Conservation (phyloP, 805 yeast species). For the Metschnikowia lochheadii region DNA sequence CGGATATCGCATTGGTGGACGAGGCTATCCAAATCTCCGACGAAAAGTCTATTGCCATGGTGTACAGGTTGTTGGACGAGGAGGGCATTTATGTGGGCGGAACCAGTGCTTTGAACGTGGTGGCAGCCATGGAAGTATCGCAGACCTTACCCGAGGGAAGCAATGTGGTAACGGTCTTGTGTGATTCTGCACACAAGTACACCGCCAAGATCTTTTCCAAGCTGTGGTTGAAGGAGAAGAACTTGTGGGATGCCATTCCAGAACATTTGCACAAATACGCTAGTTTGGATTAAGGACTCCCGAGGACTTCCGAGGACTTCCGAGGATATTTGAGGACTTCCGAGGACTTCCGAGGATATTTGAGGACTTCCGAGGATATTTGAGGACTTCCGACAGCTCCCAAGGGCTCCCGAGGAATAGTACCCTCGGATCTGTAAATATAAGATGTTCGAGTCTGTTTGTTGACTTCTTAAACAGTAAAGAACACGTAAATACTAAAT, state of each 20-base stretch:
- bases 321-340: too few species aligned
- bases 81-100: constrained; percentile 92
- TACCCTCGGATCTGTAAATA: too few species aligned
- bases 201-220: constrained; percentile 75
- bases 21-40: constrained; percentile 80
- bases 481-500: too few species aligned
- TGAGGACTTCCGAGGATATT: too few species aligned
- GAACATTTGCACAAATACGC: constrained; percentile 67
- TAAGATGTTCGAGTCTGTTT: too few species aligned
- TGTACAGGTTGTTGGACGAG: constrained; percentile 76
- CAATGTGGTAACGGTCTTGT: constrained; percentile 82
- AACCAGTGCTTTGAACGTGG: constrained; percentile 85
- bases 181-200: constrained; percentile 89
- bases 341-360: too few species aligned
- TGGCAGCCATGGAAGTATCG: constrained; percentile 80
- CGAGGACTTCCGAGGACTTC: too few species aligned
- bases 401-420: too few species aligned
- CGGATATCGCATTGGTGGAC: constrained; percentile 69
- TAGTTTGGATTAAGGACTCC: constrained; percentile 24
- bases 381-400: too few species aligned
- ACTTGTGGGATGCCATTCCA: constrained; percentile 63
- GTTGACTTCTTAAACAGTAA: too few species aligned
- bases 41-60: constrained; percentile 76
- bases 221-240: constrained; percentile 71
- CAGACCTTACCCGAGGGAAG: constrained; percentile 67